Base-by-base conservation (phyloP, 305 asterid species). In the Solanum chacoense region DNA sequence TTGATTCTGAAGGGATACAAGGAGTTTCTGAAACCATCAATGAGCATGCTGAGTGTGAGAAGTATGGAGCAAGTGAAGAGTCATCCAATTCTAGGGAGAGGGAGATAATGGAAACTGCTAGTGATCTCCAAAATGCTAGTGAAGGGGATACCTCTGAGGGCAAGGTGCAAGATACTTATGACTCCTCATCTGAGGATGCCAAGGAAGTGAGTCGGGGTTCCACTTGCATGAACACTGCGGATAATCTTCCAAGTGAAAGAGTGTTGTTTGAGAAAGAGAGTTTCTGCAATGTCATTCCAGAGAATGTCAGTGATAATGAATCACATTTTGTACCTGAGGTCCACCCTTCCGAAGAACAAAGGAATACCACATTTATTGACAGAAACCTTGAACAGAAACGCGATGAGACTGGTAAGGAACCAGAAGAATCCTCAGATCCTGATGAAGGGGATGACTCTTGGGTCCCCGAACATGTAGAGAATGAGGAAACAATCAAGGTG, bases 391-490 rank as follows among this genome's bases (percentile, higher is more conserved):
- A 85, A 88, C 91, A 63, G 31, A 91, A 88, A 89, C 88, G 75
- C 88, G 91, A 92, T 38, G 95, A 92, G 92, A 92, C 90, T 89
- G 93, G 88, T 11, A 92, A 87, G 86, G 93, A 90, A 83, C 91
- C 91, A 87, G 92, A 91, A 75, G 88, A 92, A 88, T 75, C 89
- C 75, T 87, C 90, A 28, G 88, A 89, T 89, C 65, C 83, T 73
- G 94, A 92, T 76, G 92, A 88, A 86, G 72, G 63, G 31, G 91
- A 87, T 71, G 91, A 85, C 35, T 87, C 88, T 88, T 89, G 94
- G 69, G 81, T 90, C 87, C 87, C 80, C 10, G 94, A 90, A 86
- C 84, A 91, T 90, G 91, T 88, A 89, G 92, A 73, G 85, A 88
- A 87, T 87, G 91, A 65, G 45, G 94, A 93, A 87, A 83, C 65